Evolutionary conservation across 805 yeast species (phyloP), one percentile per base, ranked within the genome.

Genomic region (Myxozyma lipomycoides): DNA sequence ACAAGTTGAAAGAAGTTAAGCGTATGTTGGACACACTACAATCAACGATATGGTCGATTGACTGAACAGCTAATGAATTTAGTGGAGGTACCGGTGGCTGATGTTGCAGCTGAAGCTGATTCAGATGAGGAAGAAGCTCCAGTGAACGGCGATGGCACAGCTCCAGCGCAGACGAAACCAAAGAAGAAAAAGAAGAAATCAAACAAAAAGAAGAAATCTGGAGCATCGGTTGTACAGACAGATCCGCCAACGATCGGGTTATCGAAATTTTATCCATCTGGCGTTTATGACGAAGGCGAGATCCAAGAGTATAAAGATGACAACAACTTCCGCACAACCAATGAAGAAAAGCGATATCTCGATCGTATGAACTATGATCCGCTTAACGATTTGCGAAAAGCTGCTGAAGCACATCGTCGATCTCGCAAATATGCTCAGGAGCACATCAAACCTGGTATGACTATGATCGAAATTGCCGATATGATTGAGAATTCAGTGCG

Each of bases 341-440:
- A 82, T 58, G 97, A 87, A 64, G 98, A 93, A 65, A 78, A 82
- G 67, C 75, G 96, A 59, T 83, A 86, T 61, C 68, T 82, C 60
- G 93, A 86, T 60, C 77, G 86, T 51, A 76, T 74, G 60, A 73
- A 75, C 59, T 68, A 72, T 45, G 75, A 75, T 49, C 76, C 73
- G 47, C 86, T 95, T 85, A 83, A 89, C 57, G 96, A 90, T 55
- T 82, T 89, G 70, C 81, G 99, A 64, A 88, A 88, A 65, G 98
- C 90, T 49, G 96, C 98, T 1, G 99, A 93, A 67, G 84, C 90
- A 46, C 99, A 93, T 67, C 79, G 98, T 59, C 77, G 95, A 62
- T 97, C 86, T 9, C 79, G 98, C 62, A 80, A 80, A 56, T 81
- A 86, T 65, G 86, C 95, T 1, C 84, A 79, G 55, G 77, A 81